Percentiles rank a stretch among this genome's conserved stretches.
These are phyloP conservation scores for Podaxis rugospora DNA, from an alignment of 768 basidiomycete genomes.

Conservation along the genomic window DNA sequence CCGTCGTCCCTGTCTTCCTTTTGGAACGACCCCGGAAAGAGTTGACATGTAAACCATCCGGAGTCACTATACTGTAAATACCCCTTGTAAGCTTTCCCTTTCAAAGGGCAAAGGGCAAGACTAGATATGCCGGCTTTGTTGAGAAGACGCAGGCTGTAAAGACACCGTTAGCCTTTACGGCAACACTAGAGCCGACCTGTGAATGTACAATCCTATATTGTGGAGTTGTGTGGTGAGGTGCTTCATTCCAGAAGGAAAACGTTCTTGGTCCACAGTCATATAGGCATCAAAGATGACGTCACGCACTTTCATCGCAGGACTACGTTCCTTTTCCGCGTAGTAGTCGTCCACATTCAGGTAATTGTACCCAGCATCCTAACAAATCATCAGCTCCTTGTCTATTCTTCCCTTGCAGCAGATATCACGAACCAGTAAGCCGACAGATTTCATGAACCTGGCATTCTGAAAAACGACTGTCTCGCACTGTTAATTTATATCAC, in stretches of 20 bases:
- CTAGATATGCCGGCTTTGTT: constrained; percentile 54
- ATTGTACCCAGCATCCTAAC: constrained; percentile 51
- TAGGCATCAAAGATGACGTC: neutral
- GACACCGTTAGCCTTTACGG: neutral
- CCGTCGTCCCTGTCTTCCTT: constrained; percentile 49
- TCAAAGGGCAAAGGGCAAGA: neutral
- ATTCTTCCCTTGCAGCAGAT: neutral
- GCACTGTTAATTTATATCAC: constrained; percentile 22
- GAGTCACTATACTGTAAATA: constrained; percentile 54
- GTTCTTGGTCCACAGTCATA: constrained; percentile 33
- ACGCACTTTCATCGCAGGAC: constrained; percentile 41
- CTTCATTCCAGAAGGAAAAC: constrained; percentile 58
- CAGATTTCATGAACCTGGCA: constrained; percentile 43
- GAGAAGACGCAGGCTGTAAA: neutral
- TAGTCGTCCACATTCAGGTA: constrained; percentile 63
- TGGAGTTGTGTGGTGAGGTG: constrained; percentile 52
- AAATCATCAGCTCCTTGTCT: constrained; percentile 33
- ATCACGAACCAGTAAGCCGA: constrained; percentile 42
- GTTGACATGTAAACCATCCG: constrained; percentile 63
- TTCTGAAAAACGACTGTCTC: constrained; percentile 44
- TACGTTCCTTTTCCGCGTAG: constrained; percentile 55
- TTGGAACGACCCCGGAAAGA: constrained; percentile 63
- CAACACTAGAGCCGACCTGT: neutral
- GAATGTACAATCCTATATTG: constrained; percentile 49
- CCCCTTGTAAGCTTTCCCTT: neutral